A percentile compares a stretch with the other conserved stretches of the same genome.
phyloP scores from a whole-genome alignment of 192 early-diverging fungal genomes.

The Coemansia sp. region DNA sequence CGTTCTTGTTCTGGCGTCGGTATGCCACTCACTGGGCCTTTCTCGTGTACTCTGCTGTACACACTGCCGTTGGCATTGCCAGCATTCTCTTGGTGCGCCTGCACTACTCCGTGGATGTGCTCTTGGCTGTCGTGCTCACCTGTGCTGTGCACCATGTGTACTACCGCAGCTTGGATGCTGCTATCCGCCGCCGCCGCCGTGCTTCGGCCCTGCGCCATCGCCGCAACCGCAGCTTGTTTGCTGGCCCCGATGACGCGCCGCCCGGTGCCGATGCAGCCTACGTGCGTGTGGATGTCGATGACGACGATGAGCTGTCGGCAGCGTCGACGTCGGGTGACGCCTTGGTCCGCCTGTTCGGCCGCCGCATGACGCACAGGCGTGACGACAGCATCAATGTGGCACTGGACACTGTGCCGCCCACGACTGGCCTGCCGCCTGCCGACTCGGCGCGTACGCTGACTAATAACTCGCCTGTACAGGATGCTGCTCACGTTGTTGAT shows the following conservation, averaged over 20 bases:
- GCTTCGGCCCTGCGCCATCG: background rate
- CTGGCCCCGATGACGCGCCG: background rate
- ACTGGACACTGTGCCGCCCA: background rate
- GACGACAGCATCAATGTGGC: slow-evolving; percentile 1
- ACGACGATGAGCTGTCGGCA: background rate
- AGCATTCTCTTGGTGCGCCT: slow-evolving; percentile 55
- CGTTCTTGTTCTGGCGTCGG: slow-evolving; percentile 55
- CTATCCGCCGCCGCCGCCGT: slow-evolving; percentile 14
- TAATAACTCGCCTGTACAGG: slow-evolving; percentile 13
- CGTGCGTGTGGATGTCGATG: background rate
- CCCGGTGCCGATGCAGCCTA: background rate
- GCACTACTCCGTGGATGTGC: slow-evolving; percentile 61
- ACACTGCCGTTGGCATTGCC: slow-evolving; percentile 43
- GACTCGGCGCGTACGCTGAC: slow-evolving; percentile 6
- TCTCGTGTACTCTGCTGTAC: slow-evolving; percentile 40
- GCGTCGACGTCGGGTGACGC: background rate
- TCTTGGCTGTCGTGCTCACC: slow-evolving; percentile 57
- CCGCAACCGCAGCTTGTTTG: slow-evolving; percentile 3
- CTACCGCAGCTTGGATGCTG: slow-evolving; percentile 43
- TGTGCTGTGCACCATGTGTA: slow-evolving; percentile 58
- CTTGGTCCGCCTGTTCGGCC: background rate
- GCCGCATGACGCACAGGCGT: background rate
- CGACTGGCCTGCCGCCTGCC: background rate
- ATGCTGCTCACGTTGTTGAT: background rate
- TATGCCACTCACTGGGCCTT: slow-evolving; percentile 52